phyloP scores from a whole-genome alignment of 768 basidiomycete species.

The Hericium alpestre region DNA sequence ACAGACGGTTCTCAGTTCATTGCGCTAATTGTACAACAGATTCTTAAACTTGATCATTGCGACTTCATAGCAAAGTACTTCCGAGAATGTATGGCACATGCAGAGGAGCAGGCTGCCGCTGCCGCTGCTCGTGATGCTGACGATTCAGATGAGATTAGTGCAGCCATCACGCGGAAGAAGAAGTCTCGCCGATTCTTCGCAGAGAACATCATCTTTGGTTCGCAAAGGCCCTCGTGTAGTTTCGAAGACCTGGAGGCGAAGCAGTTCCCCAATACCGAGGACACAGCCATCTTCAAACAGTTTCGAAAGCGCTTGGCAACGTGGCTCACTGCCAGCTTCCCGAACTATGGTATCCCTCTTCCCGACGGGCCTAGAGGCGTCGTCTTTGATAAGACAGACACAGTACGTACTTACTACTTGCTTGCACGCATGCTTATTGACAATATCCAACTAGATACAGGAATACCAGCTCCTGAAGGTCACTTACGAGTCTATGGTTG shows the following conservation, averaged over 20 bases:
- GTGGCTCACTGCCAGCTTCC: neutral
- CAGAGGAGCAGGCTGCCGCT: neutral
- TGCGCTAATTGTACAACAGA: neutral
- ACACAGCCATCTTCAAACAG: neutral
- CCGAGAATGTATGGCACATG: neutral
- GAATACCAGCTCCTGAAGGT: conserved; percentile 11
- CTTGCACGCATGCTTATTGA: neutral
- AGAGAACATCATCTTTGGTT: no score
- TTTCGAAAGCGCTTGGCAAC: neutral
- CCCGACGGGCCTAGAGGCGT: neutral
- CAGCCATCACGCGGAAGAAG: no score
- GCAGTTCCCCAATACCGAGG: no score
- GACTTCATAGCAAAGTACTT: neutral
- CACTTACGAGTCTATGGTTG: conserved; percentile 13
- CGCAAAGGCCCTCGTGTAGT: no score
- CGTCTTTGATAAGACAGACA: neutral
- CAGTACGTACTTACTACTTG: neutral
- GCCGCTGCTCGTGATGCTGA: neutral
- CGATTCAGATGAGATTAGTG: no score
- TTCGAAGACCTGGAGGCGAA: no score
- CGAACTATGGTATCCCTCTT: neutral
- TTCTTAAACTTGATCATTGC: conserved; percentile 1
- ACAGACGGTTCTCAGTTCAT: no score
- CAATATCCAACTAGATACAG: conserved; percentile 6
- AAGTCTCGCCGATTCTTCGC: no score